Base-by-base conservation (phyloP, 345 rosid genomes). In the Heritiera fomes region DNA sequence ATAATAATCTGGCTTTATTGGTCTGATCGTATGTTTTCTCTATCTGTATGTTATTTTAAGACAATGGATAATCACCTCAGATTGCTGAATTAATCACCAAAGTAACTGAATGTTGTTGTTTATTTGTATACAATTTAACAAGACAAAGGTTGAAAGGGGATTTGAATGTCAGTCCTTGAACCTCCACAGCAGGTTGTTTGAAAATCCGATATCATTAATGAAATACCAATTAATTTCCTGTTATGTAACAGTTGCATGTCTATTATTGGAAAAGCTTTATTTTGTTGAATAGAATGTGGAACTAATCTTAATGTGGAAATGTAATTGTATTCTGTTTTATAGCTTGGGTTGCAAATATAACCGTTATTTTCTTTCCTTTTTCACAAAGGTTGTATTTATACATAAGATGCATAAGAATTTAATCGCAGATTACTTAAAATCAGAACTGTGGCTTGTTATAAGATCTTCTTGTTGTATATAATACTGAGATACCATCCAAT, bases 341-440 rank as follows among this genome's bases (percentile, higher is more conserved):
- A 40, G 52, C 11, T 46, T 75, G 8, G 38, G 23, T 30, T 49
- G 18, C 40, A 71, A 71, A 28, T 47, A 38, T 28, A 60, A n/a
- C 3, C 20, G 8, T 55, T n/a, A n/a, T 71, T 45, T 64, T 68
- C 56, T 65, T 28, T 69, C 3, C 46, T 58, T 58, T 45, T 41
- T 66, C 49, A 9, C 15, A 18, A 66, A 66, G 7, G 18, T 8
- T 32, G 59, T 58, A 69, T 14, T 41, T 69, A 13, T 40, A 20
- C 30, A 68, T 56, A 20, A 7, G 23, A 55, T 28, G 49, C 47
- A 53, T n/a, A 66, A 67, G 55, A 58, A 45, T 28, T 6, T 28
- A 58, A 28, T 49, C 23, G 45, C 46, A 18, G 41, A 68, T 77
- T 55, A 40, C 46, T 52, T 50, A 76, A 76, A 49, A 34, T 76